Base-by-base conservation (phyloP, 1,139 yeast genomes). In the Kazachstania sp. region DNA sequence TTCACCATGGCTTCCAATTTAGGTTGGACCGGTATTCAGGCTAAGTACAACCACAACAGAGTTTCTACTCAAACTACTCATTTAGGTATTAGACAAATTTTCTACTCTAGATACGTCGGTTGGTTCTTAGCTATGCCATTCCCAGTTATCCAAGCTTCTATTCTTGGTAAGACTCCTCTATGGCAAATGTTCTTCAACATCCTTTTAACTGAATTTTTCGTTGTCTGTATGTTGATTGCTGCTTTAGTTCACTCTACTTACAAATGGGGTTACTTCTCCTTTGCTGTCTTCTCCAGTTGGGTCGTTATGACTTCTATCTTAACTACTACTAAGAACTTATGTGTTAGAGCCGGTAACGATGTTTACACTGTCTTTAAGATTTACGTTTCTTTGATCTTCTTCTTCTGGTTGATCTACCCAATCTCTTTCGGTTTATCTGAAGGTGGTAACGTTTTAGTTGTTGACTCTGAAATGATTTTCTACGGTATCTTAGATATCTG, bases 1-100 rank as follows among this genome's bases (percentile, higher is more conserved):
- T 81, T 74, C 64, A 77, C 86, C 5, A 68, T 77, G 64, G 87
- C 87, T 46, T 77, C 87, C 28, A 71, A 82, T 60, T 72, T 82
- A 56, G 87, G 88, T 66, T 79, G 77, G 72, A 66, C 84, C 39
- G 71, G 71, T 39, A 70, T 75, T 45, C 67, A 66, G 37, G 75
- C 74, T 39, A 82, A 80, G 57, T 81, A 80, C 63, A 65, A 73
- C 56, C 83, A 79, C 61, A 76, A 73, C 45, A 65, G 66, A 28
- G 70, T 72, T 38, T 38, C 49, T 32, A 50, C 57, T 39, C 61
- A 66, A 46, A 45, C 53, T 19, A 63, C 51, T 38, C 68, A 61
- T 37, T 68, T 73, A 35, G 73, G 71, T 50, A 63, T 65, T 40
- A 77, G 88, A 68, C 85, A 82, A 66, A 70, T 82, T 55, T 83